Evolutionary conservation across 257 asterid species (phyloP).

Genomic region (Salvia rosmarinus): DNA sequence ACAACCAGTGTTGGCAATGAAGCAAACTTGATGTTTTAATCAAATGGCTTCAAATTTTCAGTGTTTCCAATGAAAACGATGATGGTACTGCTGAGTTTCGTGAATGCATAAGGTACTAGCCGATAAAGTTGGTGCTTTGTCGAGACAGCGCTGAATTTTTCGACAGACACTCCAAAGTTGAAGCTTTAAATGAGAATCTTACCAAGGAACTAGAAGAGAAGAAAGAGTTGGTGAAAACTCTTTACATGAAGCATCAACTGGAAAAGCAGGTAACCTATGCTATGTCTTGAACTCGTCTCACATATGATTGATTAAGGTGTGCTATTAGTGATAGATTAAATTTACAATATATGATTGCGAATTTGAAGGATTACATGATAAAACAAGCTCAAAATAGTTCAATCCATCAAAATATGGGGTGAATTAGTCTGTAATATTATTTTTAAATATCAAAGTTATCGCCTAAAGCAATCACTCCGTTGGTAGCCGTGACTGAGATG

Average conservation of each 20-base stretch:
- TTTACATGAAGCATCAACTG: constrained; percentile 78
- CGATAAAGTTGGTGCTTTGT: constrained; percentile 71
- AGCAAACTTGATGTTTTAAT: constrained; percentile 17
- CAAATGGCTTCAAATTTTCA: constrained; percentile 39
- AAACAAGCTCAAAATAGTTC: no score
- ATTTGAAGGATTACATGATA: no score
- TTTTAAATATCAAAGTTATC: no score
- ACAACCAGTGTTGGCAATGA: constrained; percentile 54
- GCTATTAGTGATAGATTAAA: no score
- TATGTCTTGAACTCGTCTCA: background rate
- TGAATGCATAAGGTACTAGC: constrained; percentile 84
- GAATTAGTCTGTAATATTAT: no score
- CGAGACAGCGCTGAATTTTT: constrained; percentile 75
- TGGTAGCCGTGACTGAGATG: background rate
- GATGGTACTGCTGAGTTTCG: constrained; percentile 77
- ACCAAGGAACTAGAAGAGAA: constrained; percentile 81
- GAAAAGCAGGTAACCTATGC: constrained; percentile 80
- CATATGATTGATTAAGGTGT: no score
- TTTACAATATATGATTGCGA: no score
- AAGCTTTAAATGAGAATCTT: constrained; percentile 66
- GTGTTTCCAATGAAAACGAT: constrained; percentile 63
- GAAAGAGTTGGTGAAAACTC: constrained; percentile 73
- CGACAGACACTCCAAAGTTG: constrained; percentile 75
- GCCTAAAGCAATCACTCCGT: no score
- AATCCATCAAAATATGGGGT: no score